A percentile compares a stretch with the other conserved stretches of the same genome.
These are phyloP conservation scores for Begonia fuchsioides DNA, from an alignment of 306 rosid species.

Conservation along the genomic window DNA sequence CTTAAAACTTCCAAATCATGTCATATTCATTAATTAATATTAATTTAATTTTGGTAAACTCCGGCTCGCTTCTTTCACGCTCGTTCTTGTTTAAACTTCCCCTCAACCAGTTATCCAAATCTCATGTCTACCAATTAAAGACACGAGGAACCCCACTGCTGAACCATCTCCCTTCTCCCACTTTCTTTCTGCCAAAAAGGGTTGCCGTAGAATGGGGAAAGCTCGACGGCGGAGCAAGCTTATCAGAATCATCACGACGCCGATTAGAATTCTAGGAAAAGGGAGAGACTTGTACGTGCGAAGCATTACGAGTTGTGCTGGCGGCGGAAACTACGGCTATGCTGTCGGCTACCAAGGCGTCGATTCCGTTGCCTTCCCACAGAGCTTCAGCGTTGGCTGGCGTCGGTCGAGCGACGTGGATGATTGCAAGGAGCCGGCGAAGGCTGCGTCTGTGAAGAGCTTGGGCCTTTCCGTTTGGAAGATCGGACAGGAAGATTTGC, in stretches of 20 bases:
- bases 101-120: too few species aligned
- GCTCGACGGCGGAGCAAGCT: constrained; percentile 24
- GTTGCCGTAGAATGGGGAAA: neutral
- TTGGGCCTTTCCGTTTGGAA: constrained; percentile 1
- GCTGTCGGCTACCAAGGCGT: constrained; percentile 10
- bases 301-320: constrained; percentile 43
- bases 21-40: too few species aligned
- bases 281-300: constrained; percentile 44
- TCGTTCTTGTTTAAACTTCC: too few species aligned
- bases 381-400: constrained; percentile 35
- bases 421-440: constrained; percentile 36
- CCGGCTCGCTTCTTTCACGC: too few species aligned
- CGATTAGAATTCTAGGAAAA: constrained; percentile 31
- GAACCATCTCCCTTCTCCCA: too few species aligned
- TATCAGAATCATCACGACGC: constrained; percentile 31
- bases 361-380: constrained; percentile 18
- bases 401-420: constrained; percentile 22
- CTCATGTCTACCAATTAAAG: too few species aligned
- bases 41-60: too few species aligned
- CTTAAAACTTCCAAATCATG: too few species aligned
- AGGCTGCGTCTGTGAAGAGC: constrained; percentile 42
- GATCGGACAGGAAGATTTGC: constrained; percentile 15
- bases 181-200: too few species aligned
- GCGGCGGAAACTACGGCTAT: constrained; percentile 15
- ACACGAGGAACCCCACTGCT: too few species aligned